Evolutionary conservation across 2,329 filamentous ascomycete species (phyloP).

Genomic region (Trichoderma sp.): DNA sequence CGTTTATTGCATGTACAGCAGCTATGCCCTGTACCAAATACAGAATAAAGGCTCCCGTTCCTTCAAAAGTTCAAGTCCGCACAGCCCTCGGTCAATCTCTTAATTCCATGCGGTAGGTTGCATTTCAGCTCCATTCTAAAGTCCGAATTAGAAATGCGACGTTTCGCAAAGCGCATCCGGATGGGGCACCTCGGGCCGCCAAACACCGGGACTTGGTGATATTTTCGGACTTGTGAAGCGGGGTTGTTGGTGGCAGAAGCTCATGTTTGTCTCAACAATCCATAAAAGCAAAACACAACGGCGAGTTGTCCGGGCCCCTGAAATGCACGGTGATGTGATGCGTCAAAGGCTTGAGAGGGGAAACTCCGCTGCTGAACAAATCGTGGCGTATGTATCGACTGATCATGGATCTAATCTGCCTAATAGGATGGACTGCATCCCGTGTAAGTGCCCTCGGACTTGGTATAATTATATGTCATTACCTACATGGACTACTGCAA

Average conservation of each 20-base stretch:
- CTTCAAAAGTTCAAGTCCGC: neutral
- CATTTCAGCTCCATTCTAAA: slow-evolving; percentile 6
- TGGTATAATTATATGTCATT: neutral
- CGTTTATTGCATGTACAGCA: neutral
- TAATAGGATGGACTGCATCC: neutral
- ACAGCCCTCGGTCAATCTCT: neutral
- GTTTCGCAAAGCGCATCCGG: neutral
- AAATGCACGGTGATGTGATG: neutral
- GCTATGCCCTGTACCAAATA: neutral
- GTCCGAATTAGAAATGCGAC: neutral
- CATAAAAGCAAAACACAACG: neutral
- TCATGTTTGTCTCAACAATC: neutral
- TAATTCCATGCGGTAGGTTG: slow-evolving; percentile 1
- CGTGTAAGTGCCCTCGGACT: neutral
- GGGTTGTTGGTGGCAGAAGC: neutral
- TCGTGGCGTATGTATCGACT: neutral
- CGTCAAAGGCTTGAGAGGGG: neutral
- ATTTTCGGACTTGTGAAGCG: neutral
- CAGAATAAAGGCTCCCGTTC: neutral
- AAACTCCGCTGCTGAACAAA: neutral
- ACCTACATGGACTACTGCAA: neutral
- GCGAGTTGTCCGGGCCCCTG: neutral
- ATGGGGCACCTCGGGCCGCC: neutral
- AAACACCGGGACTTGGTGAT: neutral
- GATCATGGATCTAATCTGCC: neutral